Conservation (phyloP, 1,139 yeast genomes). For the Candida smagusa region DNA sequence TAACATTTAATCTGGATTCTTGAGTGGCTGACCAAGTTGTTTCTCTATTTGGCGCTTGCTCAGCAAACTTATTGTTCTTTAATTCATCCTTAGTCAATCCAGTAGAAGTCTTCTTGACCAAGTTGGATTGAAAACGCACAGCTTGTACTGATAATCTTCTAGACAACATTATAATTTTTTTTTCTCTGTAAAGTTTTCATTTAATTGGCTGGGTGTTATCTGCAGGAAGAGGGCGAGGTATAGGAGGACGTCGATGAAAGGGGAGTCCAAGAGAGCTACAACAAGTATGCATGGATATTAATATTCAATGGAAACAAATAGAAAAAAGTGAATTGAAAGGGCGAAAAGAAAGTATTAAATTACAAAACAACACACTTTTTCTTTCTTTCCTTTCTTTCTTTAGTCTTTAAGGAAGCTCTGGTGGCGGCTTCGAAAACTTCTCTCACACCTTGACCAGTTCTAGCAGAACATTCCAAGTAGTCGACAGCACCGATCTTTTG, state of each 20-base stretch:
- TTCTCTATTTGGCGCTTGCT: conserved; percentile 75
- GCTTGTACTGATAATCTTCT: conserved; percentile 10
- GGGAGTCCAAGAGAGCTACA: neutral
- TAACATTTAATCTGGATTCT: conserved; percentile 56
- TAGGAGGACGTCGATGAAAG: neutral
- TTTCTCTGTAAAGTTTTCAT: conserved; percentile 2
- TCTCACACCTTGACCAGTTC: conserved; percentile 86
- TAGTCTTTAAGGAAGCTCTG: conserved; percentile 73
- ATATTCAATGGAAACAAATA: conserved; percentile 1
- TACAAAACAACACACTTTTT: conserved; percentile 57
- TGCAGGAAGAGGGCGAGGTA: neutral
- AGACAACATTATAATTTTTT: conserved; percentile 9
- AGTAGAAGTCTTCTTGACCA: conserved; percentile 20
- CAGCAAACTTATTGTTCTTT: conserved; percentile 29
- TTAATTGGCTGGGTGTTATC: conserved; percentile 1
- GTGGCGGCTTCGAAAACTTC: conserved; percentile 93
- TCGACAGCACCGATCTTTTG: conserved; percentile 82
- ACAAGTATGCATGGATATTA: neutral
- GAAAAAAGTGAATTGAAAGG: neutral
- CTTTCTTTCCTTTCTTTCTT: conserved; percentile 55
- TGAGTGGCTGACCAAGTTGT: conserved; percentile 73
- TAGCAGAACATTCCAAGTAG: conserved; percentile 91
- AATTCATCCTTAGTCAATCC: conserved; percentile 41
- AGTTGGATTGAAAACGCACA: conserved; percentile 15
- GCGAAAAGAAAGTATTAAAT: conserved; percentile 8